Evolutionary conservation across 2,329 filamentous ascomycete species (phyloP), one percentile per base, ranked within the genome.

Genomic region (Pyrenochaeta sp.): DNA sequence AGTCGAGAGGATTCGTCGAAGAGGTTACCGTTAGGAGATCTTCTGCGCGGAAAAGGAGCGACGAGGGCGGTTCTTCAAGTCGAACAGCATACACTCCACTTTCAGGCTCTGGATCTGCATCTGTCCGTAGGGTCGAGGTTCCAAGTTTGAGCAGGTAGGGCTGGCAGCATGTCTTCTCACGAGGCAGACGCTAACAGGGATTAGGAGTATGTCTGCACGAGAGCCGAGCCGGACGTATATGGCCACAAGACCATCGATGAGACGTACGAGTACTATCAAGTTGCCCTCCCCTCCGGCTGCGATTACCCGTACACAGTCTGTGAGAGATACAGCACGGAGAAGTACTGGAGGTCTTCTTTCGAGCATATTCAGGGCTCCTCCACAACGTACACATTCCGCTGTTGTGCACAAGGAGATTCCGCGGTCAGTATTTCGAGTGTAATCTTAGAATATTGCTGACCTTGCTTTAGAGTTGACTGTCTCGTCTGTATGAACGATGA

Each of bases 401-500:
- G 50, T 61, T 24, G 50, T 66, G 28, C 66, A 69, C 30, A 75
- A 73, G 49, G 73, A 76, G 30, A 52, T 71, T 15, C 61, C 62
- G 50, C 67, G 64, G 71, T 72, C 32, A 37, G 54, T 60, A 5
- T 9, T 9, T 19, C n/a, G 19, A 42, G 27, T 13, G 15, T 32
- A 30, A 44, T 5, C 36, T 27, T 15, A 47, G 8, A 32, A 39
- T 24, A 28, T 50, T 28, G 47, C 65, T 71, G 65, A 72, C 44
- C 22, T 32, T 48, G 42, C 13, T 12, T 7, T 66, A 92, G 89
- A 57, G 84, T 90, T 44, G 85, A 90, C 69, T 96, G 92, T 68
- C 80, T 92, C 47, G 86, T 86, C 25, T 96, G 92, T 72, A 80
- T 89, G 71, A 83, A 82, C 39, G 89, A 91, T 62, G 88, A 91